Conservation (phyloP, 2,329 filamentous ascomycete genomes). For the Colletotrichum sojae region DNA sequence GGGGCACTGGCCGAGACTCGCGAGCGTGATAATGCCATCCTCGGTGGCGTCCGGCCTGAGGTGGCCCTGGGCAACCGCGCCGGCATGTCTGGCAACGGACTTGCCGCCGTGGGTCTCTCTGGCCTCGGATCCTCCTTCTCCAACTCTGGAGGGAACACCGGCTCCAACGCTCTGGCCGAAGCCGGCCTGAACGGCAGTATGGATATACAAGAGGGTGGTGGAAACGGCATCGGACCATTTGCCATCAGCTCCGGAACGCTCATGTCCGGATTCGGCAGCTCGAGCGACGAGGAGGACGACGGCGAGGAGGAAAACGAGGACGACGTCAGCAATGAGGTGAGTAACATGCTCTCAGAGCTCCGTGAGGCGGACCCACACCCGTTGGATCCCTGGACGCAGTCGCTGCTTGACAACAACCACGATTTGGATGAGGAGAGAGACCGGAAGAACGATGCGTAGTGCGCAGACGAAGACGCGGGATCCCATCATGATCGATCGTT, state of each 20-base stretch:
- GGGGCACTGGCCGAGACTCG: slow-evolving; percentile 92
- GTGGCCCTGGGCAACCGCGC: slow-evolving; percentile 86
- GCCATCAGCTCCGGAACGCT: slow-evolving; percentile 81
- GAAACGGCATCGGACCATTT: slow-evolving; percentile 79
- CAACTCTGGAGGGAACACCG: slow-evolving; percentile 42
- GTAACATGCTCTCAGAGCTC: slow-evolving; percentile 52
- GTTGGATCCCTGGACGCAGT: slow-evolving; percentile 40
- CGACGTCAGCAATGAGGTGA: slow-evolving; percentile 78
- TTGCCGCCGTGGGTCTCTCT: slow-evolving; percentile 59
- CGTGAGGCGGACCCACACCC: slow-evolving; percentile 37
- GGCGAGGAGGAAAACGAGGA: slow-evolving; percentile 90
- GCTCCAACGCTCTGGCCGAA: slow-evolving; percentile 40
- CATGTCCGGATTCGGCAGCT: slow-evolving; percentile 93
- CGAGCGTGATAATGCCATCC: slow-evolving; percentile 97
- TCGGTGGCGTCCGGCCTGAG: slow-evolving; percentile 94
- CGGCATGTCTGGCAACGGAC: slow-evolving; percentile 61
- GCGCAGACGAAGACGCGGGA: slow-evolving; percentile 24
- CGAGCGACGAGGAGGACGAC: slow-evolving; percentile 96
- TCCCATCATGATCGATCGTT: neutral
- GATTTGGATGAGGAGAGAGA: slow-evolving; percentile 43
- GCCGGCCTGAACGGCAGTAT: slow-evolving; percentile 59
- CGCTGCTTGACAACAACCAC: slow-evolving; percentile 43
- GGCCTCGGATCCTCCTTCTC: slow-evolving; percentile 55
- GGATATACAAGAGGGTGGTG: slow-evolving; percentile 75
- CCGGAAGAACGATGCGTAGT: slow-evolving; percentile 38